Base-by-base conservation (phyloP, 768 basidiomycete genomes). In the Suillus sp. region DNA sequence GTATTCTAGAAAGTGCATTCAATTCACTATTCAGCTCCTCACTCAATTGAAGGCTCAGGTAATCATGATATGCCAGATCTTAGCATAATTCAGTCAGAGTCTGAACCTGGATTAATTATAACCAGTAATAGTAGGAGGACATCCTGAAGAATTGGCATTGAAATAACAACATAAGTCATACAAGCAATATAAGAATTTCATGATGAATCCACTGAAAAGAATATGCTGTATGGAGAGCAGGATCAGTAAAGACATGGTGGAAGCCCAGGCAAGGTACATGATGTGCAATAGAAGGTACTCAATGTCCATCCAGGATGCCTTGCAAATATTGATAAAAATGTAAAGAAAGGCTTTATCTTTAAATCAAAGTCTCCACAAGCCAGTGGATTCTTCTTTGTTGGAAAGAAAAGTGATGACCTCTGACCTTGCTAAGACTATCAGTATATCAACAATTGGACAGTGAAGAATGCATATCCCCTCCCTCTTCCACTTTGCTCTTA, bases 261-360 rank as follows among this genome's bases (percentile, higher is more conserved):
- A 55, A 30, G 65, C 18, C 37, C 37, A 10, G 37, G 37, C 4
- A 57, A 57, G 55, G 37, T 38, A 38, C 55, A 53, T 43, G 53
- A 50, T 1, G 6, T n/a, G 60, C 47, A 43, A 51, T 27, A 22
- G 22, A 56, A 67, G 25, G 35, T 40, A 4, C 38, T 68, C 62
- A 75, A 65, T 75, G 77, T 57, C 72, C 73, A 60, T 75, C 74
- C 18, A 75, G 66, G 35, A 75, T 75, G 25, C 75, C 73, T 13
- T 75, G 74, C 18, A 75, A 71, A 14, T 34, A 34, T 34, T 34
- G 8, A 34, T 34, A 9, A 34, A 34, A 34, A 34, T 9, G 34
- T 34, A 9, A 9, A 34, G 34, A 34, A 34, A 34, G 34, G 34
- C 34, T 34, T 34, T 9, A 34, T 34, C 8, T 34, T 9, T 5